Conservation (phyloP, 257 asterid genomes). For the Datura wrightii region DNA sequence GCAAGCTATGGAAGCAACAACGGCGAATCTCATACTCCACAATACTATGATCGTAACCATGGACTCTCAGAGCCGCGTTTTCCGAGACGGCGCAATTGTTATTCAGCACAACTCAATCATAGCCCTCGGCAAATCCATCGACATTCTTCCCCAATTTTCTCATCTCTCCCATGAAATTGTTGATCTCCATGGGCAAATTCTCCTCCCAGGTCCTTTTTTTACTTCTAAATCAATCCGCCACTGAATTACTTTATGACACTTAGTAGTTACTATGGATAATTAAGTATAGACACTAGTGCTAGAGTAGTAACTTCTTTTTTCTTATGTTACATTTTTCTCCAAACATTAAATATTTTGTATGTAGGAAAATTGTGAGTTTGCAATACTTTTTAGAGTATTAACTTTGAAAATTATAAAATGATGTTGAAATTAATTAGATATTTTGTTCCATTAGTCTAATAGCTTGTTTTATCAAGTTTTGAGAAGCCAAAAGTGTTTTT, state of each 20-base stretch:
- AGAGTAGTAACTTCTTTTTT: not conserved
- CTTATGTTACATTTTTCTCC: not conserved
- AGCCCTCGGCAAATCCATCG: conserved; percentile 63
- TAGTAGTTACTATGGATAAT: no score
- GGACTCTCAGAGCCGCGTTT: conserved; percentile 64
- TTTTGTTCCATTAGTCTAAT: not conserved
- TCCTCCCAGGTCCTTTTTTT: conserved; percentile 58
- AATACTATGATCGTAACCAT: conserved; percentile 66
- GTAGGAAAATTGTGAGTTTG: no score
- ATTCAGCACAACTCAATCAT: conserved; percentile 54
- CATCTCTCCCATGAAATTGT: conserved; percentile 47
- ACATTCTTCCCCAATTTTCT: conserved; percentile 53
- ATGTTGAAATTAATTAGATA: not conserved
- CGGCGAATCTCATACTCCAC: conserved; percentile 54
- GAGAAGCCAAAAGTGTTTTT: not conserved
- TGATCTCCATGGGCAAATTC: conserved; percentile 56
- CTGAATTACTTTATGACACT: no score
- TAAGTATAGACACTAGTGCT: not conserved
- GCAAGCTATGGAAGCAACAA: not conserved
- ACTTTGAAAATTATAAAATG: not conserved
- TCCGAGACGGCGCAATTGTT: conserved; percentile 66
- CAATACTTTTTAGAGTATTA: not conserved
- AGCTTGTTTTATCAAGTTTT: not conserved
- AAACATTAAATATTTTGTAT: not conserved
- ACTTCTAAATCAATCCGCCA: no score